These are phyloP conservation scores for Pseudocercospora fijiensis DNA, from an alignment of 2,329 filamentous ascomycete species.

Conservation along the genomic window DNA sequence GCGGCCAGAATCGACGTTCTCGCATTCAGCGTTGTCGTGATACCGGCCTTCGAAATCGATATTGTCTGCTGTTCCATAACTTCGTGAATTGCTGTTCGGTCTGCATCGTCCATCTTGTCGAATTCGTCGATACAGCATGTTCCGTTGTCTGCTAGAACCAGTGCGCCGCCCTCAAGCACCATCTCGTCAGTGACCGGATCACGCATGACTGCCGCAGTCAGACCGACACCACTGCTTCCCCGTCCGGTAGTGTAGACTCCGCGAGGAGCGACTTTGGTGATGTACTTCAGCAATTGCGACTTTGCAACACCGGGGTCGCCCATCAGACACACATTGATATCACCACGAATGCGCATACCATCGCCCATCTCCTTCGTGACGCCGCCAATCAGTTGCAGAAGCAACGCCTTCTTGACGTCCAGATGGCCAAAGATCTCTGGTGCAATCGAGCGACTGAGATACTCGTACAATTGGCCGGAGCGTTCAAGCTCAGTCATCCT, in stretches of 20 bases:
- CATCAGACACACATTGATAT: slow-evolving; percentile 99
- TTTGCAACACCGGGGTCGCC: slow-evolving; percentile 99
- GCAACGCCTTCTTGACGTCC: slow-evolving; percentile 95
- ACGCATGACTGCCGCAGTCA: slow-evolving; percentile 80
- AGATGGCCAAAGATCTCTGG: slow-evolving; percentile 96
- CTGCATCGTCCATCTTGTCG: slow-evolving; percentile 85
- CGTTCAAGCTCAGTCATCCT: slow-evolving; percentile 83
- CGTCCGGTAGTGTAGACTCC: slow-evolving; percentile 82
- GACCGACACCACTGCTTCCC: slow-evolving; percentile 77
- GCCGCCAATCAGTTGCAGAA: slow-evolving; percentile 93
- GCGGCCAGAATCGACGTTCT: slow-evolving; percentile 82
- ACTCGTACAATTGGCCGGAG: slow-evolving; percentile 91
- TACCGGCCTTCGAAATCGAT: slow-evolving; percentile 85
- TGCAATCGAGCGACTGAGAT: slow-evolving; percentile 91
- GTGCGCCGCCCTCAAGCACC: slow-evolving; percentile 76
- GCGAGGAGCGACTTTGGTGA: slow-evolving; percentile 93
- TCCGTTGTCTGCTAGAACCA: slow-evolving; percentile 77
- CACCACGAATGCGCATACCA: slow-evolving; percentile 97
- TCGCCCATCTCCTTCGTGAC: slow-evolving; percentile 96
- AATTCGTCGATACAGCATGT: slow-evolving; percentile 87
- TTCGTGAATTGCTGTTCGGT: slow-evolving; percentile 80
- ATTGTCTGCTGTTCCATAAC: slow-evolving; percentile 89
- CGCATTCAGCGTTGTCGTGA: slow-evolving; percentile 94
- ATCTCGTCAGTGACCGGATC: slow-evolving; percentile 82
- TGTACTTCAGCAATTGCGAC: slow-evolving; percentile 96